A percentile compares a stretch with the other conserved stretches of the same genome.
Conservation (phyloP, 441 rosid species). For the Erysimum cheiri region DNA sequence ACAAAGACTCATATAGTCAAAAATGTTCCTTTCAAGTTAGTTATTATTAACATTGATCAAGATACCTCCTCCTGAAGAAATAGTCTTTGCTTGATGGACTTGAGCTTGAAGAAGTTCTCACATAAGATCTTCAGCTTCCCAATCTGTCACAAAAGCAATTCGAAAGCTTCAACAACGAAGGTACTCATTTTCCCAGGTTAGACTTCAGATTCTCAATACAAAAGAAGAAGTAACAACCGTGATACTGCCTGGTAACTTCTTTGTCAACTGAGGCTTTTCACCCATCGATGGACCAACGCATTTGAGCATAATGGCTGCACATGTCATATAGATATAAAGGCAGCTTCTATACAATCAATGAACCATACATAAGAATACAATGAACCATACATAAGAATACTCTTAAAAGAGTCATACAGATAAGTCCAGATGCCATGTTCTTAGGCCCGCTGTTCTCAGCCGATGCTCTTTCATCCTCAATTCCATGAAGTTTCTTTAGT, state of each 20-base stretch:
- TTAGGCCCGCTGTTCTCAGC: conserved; percentile 64
- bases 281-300: conserved; percentile 85
- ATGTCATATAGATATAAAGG: conserved; percentile 10
- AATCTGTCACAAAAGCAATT: conserved; percentile 49
- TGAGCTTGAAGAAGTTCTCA: conserved; percentile 80
- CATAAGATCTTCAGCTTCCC: conserved; percentile 86
- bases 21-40: neutral
- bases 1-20: neutral
- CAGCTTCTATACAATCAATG: conserved; percentile 1
- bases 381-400: too few species aligned
- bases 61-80: conserved; percentile 78
- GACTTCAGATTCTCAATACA: neutral
- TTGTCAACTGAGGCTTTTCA: conserved; percentile 73
- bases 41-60: neutral
- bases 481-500: conserved; percentile 76
- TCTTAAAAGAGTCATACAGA: conserved; percentile 56
- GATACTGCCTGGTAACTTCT: conserved; percentile 85
- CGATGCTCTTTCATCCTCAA: conserved; percentile 76
- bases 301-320: conserved; percentile 83
- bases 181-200: neutral
- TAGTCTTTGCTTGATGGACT: conserved; percentile 60
- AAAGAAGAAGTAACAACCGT: conserved; percentile 55
- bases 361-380: conserved; percentile 11
- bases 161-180: neutral
- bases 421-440: conserved; percentile 83